Evolutionary conservation across 495 filamentous ascomycete species (phyloP).

Genomic region (Aspergillus ostianus): DNA sequence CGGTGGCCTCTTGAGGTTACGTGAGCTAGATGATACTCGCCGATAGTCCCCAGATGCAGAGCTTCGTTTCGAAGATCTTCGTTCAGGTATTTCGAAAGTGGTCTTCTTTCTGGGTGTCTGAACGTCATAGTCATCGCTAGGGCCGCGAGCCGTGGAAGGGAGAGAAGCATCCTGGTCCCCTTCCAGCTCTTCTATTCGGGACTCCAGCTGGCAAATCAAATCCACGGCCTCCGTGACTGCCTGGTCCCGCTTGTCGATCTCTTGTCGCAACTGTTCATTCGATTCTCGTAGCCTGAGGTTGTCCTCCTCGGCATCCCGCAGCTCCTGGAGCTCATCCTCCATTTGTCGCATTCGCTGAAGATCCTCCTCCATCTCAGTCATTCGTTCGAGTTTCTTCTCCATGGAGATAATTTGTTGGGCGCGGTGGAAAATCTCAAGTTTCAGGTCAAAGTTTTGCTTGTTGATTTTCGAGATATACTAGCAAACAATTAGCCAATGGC

Average conservation of each 20-base stretch:
- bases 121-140: conserved; percentile 25
- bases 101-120: conserved; percentile 28
- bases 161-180: conserved; percentile 21
- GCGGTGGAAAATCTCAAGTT: conserved; percentile 77
- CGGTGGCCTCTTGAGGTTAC: conserved; percentile 51
- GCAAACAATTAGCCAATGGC: conserved; percentile 9
- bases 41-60: conserved; percentile 16
- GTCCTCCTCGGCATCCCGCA: conserved; percentile 54
- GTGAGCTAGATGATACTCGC: conserved; percentile 26
- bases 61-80: conserved; percentile 37
- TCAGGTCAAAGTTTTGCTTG: conserved; percentile 89
- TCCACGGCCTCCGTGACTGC: conserved; percentile 80
- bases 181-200: conserved; percentile 57
- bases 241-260: conserved; percentile 73
- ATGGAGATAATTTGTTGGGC: conserved; percentile 60
- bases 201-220: conserved; percentile 74
- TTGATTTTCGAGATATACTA: conserved; percentile 62
- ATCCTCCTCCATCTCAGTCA: conserved; percentile 66
- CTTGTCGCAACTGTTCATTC: conserved; percentile 65
- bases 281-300: conserved; percentile 45
- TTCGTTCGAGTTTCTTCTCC: conserved; percentile 66
- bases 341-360: conserved; percentile 63
- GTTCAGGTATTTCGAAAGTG: conserved; percentile 39
- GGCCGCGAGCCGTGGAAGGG: conserved; percentile 25
- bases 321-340: conserved; percentile 60